Evolutionary conservation across 1,139 yeast genomes (phyloP).

Genomic region (Dujonia santamariae): DNA sequence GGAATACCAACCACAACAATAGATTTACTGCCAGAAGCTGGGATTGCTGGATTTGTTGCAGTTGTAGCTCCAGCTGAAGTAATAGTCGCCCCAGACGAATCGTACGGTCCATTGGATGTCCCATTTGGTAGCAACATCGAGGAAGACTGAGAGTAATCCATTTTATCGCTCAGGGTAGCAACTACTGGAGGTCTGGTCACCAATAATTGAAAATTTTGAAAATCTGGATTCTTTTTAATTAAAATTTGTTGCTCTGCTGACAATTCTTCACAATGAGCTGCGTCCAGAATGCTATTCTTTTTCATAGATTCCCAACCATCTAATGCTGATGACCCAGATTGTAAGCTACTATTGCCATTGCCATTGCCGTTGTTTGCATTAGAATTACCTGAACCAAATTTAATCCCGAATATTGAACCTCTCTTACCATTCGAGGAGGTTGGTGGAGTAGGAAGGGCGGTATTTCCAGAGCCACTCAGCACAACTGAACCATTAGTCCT

Average conservation of each 20-base stretch:
- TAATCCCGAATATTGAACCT: constrained; percentile 42
- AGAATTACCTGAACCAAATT: constrained; percentile 22
- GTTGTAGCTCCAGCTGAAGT: not conserved
- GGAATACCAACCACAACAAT: constrained; percentile 45
- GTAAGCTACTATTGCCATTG: constrained; percentile 7
- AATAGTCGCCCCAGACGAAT: not conserved
- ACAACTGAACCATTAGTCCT: constrained; percentile 1
- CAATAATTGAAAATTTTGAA: constrained; percentile 32
- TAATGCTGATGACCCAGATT: not conserved
- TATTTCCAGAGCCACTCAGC: not conserved
- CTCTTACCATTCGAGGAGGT: constrained; percentile 49
- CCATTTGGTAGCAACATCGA: constrained; percentile 27
- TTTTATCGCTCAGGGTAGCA: constrained; percentile 12
- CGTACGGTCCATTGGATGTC: constrained; percentile 17
- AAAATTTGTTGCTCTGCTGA: constrained; percentile 34
- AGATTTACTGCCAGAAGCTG: constrained; percentile 12
- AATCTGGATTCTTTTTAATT: constrained; percentile 29
- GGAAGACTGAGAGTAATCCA: constrained; percentile 36
- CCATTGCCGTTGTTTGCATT: constrained; percentile 8
- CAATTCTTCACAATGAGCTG: constrained; percentile 32
- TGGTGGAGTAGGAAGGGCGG: constrained; percentile 57
- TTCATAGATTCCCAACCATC: constrained; percentile 14
- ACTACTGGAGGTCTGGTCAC: constrained; percentile 34
- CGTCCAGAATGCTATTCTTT: constrained; percentile 24
- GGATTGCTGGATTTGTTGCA: not conserved